A percentile compares a stretch with the other conserved stretches of the same genome.
These are phyloP conservation scores for Auxenochlorella protothecoides DNA, from an alignment of 139 green algal species.

Conservation along the genomic window DNA sequence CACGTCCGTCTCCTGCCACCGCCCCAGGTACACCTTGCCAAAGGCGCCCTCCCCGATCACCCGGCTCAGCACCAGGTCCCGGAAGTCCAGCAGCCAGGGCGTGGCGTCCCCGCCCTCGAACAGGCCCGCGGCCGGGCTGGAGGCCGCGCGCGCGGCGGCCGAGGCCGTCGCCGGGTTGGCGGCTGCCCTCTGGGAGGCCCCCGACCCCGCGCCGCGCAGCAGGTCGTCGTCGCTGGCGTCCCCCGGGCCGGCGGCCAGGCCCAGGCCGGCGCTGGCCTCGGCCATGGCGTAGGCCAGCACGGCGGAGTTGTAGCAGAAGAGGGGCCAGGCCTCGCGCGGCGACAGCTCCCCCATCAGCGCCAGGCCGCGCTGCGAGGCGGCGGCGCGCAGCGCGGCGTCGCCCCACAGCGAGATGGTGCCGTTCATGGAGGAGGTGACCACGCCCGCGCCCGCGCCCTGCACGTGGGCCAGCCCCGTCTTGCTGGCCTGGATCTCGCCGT, in stretches of 20 bases:
- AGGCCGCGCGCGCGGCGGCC: background rate
- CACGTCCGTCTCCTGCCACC: slow-evolving; percentile 51
- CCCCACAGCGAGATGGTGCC: slow-evolving; percentile 26
- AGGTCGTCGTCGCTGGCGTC: background rate
- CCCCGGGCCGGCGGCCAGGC: too few species aligned
- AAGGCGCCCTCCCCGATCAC: slow-evolving; percentile 54
- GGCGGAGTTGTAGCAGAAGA: background rate
- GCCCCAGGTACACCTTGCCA: slow-evolving; percentile 47
- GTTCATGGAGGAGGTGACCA: slow-evolving; percentile 20
- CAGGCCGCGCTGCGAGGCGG: slow-evolving; percentile 2
- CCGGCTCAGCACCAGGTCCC: slow-evolving; percentile 25
- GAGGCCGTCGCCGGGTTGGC: background rate
- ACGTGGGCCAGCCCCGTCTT: slow-evolving; percentile 7
- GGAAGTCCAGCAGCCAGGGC: slow-evolving; percentile 24
- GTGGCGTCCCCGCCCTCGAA: background rate
- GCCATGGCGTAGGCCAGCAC: too few species aligned
- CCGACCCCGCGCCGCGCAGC: background rate
- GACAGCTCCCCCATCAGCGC: slow-evolving; percentile 4
- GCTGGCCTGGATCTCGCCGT: slow-evolving; percentile 3
- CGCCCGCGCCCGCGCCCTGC: slow-evolving; percentile 5
- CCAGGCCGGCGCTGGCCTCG: too few species aligned
- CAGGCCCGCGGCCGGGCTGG: background rate
- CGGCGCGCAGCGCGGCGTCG: slow-evolving; percentile 14
- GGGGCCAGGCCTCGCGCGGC: background rate
- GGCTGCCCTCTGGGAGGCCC: background rate